Evolutionary conservation across 2,329 filamentous ascomycete genomes (phyloP), one percentile per base, ranked within the genome.

Genomic region (Ceratocystis eucalypticola): DNA sequence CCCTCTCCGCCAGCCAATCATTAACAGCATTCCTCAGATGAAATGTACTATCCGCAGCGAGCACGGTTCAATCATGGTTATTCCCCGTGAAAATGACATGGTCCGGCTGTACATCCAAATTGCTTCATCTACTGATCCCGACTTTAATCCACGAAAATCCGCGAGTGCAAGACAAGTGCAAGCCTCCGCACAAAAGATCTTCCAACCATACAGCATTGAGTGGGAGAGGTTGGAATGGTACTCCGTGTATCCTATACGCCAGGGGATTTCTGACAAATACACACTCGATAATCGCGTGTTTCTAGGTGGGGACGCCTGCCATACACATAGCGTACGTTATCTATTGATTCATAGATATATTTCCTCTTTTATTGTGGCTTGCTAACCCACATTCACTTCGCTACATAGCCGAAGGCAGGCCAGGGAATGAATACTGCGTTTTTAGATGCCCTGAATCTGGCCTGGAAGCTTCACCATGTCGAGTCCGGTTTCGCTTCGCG

Each of bases 381-480:
- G 25, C 75, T 81, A 61, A 79, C 20, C 41, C 44, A 25, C 30
- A 15, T 25, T 25, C 8, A 25, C 37, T 41, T 12, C 12, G 10
- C 8, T 20, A 10, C 7, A 81, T 71, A 85, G 82, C 87, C 87
- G 46, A 90, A 89, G 77, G 88, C 87, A 41, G 88, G 88, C 1
- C 88, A 90, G 74, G 88, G 88, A 37, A 91, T 91, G 88, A 91
- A 91, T 72, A 88, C 88, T 0, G 87, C 87, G 2, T 90, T 91
- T 76, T 78, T 88, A 64, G 88, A 93, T 70, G 91, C 91, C 0
- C 84, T 91, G 68, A 97, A 96, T 75, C 80, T 97, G 50, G 92
- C 92, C 6, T 97, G 92, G 92, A 97, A 97, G 78, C 89, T 96
- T 64, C 92, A 96, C 73, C 86, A 89, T 45, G 93, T 96, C 8